A percentile compares a stretch with the other conserved stretches of the same genome.
These are phyloP conservation scores for Gynostemma pentaphyllum DNA, from an alignment of 306 rosid species.

Conservation along the genomic window DNA sequence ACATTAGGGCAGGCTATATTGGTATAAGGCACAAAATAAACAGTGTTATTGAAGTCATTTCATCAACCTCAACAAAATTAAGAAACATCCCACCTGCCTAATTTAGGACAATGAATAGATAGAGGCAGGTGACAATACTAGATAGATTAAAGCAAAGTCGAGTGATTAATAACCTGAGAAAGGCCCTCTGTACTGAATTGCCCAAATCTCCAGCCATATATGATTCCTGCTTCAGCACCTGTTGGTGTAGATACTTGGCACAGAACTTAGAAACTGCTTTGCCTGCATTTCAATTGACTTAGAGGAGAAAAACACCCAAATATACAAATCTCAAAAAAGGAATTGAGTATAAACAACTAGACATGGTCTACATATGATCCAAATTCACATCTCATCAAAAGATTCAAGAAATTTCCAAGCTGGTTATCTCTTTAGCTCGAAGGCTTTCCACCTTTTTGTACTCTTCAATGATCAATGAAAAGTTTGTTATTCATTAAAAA, in stretches of 20 bases:
- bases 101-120: background rate
- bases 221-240: constrained; percentile 65
- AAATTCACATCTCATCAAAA: no score
- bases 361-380: background rate
- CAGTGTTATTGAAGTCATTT: background rate
- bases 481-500: no score
- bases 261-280: constrained; percentile 94
- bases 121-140: background rate
- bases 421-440: no score
- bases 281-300: constrained; percentile 39
- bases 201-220: constrained; percentile 70
- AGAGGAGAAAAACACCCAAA: constrained; percentile 11
- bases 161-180: constrained; percentile 53
- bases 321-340: background rate
- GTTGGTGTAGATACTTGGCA: constrained; percentile 79
- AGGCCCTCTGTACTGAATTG: constrained; percentile 51
- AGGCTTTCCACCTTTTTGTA: no score
- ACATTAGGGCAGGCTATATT: background rate
- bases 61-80: background rate
- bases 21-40: background rate
- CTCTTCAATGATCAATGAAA: no score
- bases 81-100: background rate
- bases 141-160: background rate
- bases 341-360: background rate
- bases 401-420: no score